Evolutionary conservation across 495 filamentous ascomycete genomes (phyloP).

Genomic region (Neurospora sp.): DNA sequence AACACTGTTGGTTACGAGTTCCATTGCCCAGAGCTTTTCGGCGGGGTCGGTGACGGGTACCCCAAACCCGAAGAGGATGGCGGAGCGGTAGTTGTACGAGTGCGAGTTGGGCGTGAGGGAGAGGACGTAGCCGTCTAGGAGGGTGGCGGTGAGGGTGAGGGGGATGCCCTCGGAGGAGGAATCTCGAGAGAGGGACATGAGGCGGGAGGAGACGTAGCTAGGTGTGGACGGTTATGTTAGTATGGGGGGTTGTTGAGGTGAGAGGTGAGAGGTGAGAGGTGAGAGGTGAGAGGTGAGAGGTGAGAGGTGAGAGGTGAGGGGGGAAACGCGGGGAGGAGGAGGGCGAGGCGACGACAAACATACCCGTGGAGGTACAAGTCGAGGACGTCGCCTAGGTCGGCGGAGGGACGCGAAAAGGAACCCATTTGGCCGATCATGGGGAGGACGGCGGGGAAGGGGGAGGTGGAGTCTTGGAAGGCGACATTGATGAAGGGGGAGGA

Average conservation of each 20-base stretch:
- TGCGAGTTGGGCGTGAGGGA: constrained; percentile 69
- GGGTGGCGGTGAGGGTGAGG: constrained; percentile 55
- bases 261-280: too few relatives aligned
- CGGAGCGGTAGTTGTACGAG: constrained; percentile 85
- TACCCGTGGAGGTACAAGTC: constrained; percentile 77
- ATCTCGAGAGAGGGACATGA: constrained; percentile 59
- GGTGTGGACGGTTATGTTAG: too few relatives aligned
- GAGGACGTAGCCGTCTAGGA: constrained; percentile 64
- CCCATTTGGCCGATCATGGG: constrained; percentile 88
- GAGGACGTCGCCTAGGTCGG: constrained; percentile 51
- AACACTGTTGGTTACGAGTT: constrained; percentile 67
- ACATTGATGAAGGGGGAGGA: constrained; percentile 68
- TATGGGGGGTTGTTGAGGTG: too few relatives aligned
- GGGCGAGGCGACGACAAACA: too few relatives aligned
- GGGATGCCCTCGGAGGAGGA: constrained; percentile 37
- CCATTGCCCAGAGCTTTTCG: constrained; percentile 79
- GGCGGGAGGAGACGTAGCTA: constrained; percentile 62
- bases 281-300: too few relatives aligned
- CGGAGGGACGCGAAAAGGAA: constrained; percentile 54
- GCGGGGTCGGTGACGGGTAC: constrained; percentile 50
- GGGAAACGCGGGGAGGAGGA: too few relatives aligned
- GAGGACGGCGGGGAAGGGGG: constrained; percentile 66
- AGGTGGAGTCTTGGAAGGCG: constrained; percentile 57
- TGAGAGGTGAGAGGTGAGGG: too few relatives aligned
- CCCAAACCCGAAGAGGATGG: constrained; percentile 68